Evolutionary conservation across 305 asterid species (phyloP).

Genomic region (Lippia alba): DNA sequence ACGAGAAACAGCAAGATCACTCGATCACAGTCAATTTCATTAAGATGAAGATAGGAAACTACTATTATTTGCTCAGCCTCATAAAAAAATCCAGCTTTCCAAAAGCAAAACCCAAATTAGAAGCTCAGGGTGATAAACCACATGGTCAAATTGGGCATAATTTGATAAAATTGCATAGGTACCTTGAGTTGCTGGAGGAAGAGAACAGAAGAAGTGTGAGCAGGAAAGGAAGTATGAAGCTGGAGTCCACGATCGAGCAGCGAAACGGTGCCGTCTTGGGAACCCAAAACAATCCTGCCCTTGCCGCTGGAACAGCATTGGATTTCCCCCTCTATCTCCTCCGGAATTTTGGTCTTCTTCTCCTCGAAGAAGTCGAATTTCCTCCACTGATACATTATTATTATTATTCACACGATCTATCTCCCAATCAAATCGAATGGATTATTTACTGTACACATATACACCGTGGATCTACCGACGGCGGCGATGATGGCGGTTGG

Average conservation of each 20-base stretch:
- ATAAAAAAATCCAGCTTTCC: constrained; percentile 5
- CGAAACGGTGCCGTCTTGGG: constrained; percentile 74
- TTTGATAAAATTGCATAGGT: neutral
- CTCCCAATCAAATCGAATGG: constrained; percentile 19
- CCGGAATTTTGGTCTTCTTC: constrained; percentile 65
- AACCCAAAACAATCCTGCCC: constrained; percentile 77
- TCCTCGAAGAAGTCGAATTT: constrained; percentile 97
- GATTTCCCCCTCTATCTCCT: constrained; percentile 66
- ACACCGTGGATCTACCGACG: constrained; percentile 32
- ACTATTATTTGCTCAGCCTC: neutral
- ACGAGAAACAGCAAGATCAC: neutral
- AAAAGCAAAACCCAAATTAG: neutral
- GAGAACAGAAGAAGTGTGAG: constrained; percentile 86
- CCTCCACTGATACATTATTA: constrained; percentile 95
- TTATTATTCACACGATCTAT: constrained; percentile 38
- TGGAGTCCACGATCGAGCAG: constrained; percentile 84
- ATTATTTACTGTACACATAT: constrained; percentile 1
- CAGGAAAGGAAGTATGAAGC: constrained; percentile 73
- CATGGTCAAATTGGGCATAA: constrained; percentile 12
- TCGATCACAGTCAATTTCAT: neutral
- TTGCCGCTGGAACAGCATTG: constrained; percentile 85
- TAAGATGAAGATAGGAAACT: neutral
- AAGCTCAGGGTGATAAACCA: constrained; percentile 4
- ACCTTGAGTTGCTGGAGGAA: constrained; percentile 97
- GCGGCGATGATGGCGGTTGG: constrained; percentile 4